Percentiles rank a stretch among this genome's conserved stretches.
These are phyloP conservation scores for Termitomyces sp. DNA, from an alignment of 768 basidiomycete species.

Conservation along the genomic window DNA sequence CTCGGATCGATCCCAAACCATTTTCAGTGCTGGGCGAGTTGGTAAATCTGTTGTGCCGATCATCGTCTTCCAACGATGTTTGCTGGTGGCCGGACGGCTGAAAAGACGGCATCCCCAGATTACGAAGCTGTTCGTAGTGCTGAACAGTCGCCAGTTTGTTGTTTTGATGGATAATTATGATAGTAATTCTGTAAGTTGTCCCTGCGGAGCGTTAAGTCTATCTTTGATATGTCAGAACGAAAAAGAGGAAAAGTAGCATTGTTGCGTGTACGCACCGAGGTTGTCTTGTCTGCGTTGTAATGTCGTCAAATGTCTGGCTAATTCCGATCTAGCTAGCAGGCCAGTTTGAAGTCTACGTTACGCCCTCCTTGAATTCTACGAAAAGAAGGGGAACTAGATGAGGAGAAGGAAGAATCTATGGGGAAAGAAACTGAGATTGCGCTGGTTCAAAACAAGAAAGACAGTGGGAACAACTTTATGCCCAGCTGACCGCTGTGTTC, in stretches of 20 bases:
- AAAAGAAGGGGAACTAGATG: constrained; percentile 11
- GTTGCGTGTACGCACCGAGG: constrained; percentile 11
- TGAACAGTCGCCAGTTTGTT: constrained; percentile 20
- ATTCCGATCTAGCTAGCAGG: constrained; percentile 14
- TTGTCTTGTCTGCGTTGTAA: constrained; percentile 7
- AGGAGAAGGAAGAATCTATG: constrained; percentile 18
- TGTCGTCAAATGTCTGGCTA: constrained; percentile 14
- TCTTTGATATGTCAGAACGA: constrained; percentile 6
- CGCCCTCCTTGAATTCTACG: constrained; percentile 13
- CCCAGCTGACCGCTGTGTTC: constrained; percentile 19
- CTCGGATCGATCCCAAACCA: constrained; percentile 41
- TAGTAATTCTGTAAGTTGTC: constrained; percentile 11
- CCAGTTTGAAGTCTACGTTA: constrained; percentile 9
- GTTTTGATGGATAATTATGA: constrained; percentile 12
- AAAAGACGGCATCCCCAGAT: constrained; percentile 23
- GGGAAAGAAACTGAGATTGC: constrained; percentile 13
- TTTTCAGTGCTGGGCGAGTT: constrained; percentile 33
- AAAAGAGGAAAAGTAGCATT: neutral
- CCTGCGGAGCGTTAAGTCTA: constrained; percentile 4
- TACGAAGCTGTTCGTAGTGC: constrained; percentile 18
- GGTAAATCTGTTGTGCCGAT: constrained; percentile 60
- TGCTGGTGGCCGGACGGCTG: constrained; percentile 25
- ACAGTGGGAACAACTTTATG: constrained; percentile 20
- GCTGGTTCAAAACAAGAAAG: constrained; percentile 15
- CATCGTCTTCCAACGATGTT: constrained; percentile 40